Evolutionary conservation across 106 monocot species (phyloP), one percentile per base, ranked within the genome.

Genomic region (Narthecium ossifragum): DNA sequence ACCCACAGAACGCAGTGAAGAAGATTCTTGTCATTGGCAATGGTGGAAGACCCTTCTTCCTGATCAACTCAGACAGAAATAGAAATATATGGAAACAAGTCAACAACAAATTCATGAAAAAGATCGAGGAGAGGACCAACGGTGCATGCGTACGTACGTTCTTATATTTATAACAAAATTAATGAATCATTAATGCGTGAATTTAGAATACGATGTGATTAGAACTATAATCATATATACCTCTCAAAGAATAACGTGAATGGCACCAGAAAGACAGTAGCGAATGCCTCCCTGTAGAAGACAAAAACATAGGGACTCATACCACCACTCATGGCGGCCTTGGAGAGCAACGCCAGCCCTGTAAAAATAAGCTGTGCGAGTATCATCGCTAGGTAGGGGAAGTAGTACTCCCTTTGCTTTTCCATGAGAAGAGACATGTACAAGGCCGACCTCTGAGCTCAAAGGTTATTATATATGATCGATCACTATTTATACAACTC

Each of bases 1-100:
- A 22, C 49, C 49, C 18, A 24, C 49, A 49, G 49, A 49, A 49
- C 8, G 49, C 49, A 49, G 49, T 49, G 23, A 20, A 49, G 49
- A 49, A 49, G 49, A 49, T 49, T 23, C 49, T 49, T 1, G 23
- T 49, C 21, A 49, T 20, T 22, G 49, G 49, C 49, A 49, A 24
- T 8, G 20, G 49, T 20, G 49, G 49, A 24, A 49, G 49, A 22
- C 22, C 49, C 21, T 49, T 49, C 20, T 49, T 49, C 20, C 49
- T 49, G 43, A 13, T 1, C 39, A 43, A 17, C 10, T 17, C 14
- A 4, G 18, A 43, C 12, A 43, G 43, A 10, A 43, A 43, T 17
- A 17, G 2, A 41, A 41, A 5, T 43, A 13, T 10, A n/a, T n/a
- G n/a, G 43, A 43, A 11, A 43, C 1, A 17, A 3, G 41, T 43